A percentile compares a stretch with the other conserved stretches of the same genome.
Evolutionary conservation across 1,284 basidiomycete species (phyloP).

Genomic region (Malassezia obtusa): DNA sequence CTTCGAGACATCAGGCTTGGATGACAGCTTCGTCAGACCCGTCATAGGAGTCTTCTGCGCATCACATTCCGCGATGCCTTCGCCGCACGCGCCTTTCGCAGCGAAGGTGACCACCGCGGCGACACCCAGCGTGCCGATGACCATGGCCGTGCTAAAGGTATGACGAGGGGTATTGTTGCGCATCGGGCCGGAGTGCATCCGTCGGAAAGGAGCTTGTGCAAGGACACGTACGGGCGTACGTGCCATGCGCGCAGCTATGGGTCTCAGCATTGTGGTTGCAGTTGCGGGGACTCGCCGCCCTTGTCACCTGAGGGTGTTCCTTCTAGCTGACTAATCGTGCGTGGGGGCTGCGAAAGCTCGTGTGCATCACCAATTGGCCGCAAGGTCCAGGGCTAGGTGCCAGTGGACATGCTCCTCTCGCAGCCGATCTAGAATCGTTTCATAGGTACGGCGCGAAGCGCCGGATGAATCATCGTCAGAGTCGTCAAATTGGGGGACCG

Average conservation of each 20-base stretch:
- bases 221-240: too few species aligned
- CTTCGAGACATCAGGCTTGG: constrained; percentile 32
- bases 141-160: constrained; percentile 2
- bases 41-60: background rate
- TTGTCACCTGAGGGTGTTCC: background rate
- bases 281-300: too few species aligned
- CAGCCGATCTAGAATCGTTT: background rate
- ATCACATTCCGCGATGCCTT: background rate
- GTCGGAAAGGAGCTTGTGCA: too few species aligned
- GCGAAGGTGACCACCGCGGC: constrained; percentile 7
- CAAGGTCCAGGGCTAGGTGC: constrained; percentile 16
- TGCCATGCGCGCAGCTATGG: too few species aligned
- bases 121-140: background rate
- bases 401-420: constrained; percentile 14
- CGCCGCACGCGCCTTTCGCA: background rate
- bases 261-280: too few species aligned
- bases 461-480: background rate
- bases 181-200: too few species aligned
- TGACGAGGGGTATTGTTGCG: too few species aligned
- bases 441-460: background rate
- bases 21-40: constrained; percentile 5
- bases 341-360: background rate
- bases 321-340: background rate
- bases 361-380: background rate
- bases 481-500: constrained; percentile 15